A percentile compares a stretch with the other conserved stretches of the same genome.
Conservation (phyloP, 805 yeast species). For the Candida andamanensis region DNA sequence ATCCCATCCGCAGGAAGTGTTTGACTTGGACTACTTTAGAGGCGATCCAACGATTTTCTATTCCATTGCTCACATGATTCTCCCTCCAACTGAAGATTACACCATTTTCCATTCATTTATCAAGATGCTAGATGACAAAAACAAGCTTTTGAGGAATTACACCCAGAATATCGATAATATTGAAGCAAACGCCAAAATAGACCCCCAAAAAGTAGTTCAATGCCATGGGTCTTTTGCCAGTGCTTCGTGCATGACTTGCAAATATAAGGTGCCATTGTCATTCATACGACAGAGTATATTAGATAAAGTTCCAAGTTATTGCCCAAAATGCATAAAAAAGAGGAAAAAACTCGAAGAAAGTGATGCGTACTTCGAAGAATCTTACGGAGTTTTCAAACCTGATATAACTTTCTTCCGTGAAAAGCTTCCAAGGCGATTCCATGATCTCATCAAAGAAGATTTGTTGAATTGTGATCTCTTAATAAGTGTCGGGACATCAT, state of each 20-base stretch:
- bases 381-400: slow-evolving; percentile 66
- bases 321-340: slow-evolving; percentile 36
- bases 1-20: slow-evolving; percentile 42
- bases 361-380: slow-evolving; percentile 24
- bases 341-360: slow-evolving; percentile 16
- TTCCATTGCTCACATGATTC: slow-evolving; percentile 39
- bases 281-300: slow-evolving; percentile 44
- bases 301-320: slow-evolving; percentile 46
- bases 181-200: slow-evolving; percentile 45
- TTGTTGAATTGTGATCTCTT: slow-evolving; percentile 69
- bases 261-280: slow-evolving; percentile 48
- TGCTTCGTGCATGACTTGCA: slow-evolving; percentile 76
- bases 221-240: slow-evolving; percentile 77
- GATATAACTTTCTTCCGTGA: slow-evolving; percentile 85
- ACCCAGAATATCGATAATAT: slow-evolving; percentile 43
- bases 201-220: slow-evolving; percentile 60
- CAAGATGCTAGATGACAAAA: slow-evolving; percentile 29
- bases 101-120: slow-evolving; percentile 39
- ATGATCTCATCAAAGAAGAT: slow-evolving; percentile 41
- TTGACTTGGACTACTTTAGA: slow-evolving; percentile 33
- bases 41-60: slow-evolving; percentile 37
- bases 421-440: slow-evolving; percentile 47
- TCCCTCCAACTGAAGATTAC: slow-evolving; percentile 34
- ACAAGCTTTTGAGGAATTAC: slow-evolving; percentile 36
- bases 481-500: slow-evolving; percentile 77